Conservation (phyloP, 2,329 filamentous ascomycete genomes). For the Cyphellophora europaea region DNA sequence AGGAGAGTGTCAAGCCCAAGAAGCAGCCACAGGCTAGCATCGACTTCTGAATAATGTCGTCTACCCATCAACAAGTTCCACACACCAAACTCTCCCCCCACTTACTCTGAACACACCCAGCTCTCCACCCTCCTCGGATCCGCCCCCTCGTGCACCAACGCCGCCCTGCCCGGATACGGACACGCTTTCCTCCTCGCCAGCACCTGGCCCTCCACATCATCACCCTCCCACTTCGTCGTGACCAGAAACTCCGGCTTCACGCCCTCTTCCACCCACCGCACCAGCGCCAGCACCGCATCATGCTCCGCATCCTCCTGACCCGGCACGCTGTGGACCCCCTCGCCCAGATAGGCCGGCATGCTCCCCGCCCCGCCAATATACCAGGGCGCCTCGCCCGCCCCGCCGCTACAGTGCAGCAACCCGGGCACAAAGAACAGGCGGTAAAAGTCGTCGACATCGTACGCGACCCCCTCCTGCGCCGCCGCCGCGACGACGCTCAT, state of each 20-base stretch:
- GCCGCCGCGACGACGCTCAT: neutral
- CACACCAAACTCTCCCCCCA: no score
- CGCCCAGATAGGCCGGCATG: no score
- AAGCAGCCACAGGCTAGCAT: no score
- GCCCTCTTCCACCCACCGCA: constrained; percentile 29
- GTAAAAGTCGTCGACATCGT: constrained; percentile 9
- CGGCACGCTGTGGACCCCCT: constrained; percentile 14
- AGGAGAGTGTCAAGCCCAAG: no score
- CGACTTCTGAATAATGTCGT: no score
- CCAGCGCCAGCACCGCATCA: constrained; percentile 26
- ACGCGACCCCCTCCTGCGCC: no score
- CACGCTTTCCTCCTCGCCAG: neutral
- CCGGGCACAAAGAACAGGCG: constrained; percentile 11
- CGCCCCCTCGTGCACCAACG: neutral
- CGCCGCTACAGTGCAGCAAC: constrained; percentile 9
- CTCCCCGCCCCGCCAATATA: neutral
- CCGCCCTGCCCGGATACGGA: neutral
- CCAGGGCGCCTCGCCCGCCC: constrained; percentile 6
- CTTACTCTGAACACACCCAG: neutral
- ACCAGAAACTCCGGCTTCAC: constrained; percentile 24
- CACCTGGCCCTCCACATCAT: constrained; percentile 13
- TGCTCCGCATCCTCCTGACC: constrained; percentile 25
- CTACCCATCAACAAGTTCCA: no score
- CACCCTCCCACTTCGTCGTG: constrained; percentile 23
- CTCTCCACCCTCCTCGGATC: neutral